Base-by-base conservation (phyloP, 768 basidiomycete genomes). In the Termitomyces sp. region DNA sequence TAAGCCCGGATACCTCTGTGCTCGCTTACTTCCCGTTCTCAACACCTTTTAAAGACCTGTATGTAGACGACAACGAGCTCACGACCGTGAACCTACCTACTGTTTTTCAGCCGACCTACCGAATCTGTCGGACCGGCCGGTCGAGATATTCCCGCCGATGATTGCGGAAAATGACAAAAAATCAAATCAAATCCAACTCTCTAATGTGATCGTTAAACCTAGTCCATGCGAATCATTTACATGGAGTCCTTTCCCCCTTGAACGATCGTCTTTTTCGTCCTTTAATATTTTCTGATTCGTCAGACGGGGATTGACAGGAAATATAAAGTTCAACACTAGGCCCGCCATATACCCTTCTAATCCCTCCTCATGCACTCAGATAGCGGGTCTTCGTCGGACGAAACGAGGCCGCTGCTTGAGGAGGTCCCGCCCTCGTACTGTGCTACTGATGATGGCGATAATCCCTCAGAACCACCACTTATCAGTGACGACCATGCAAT, bases 341-440 rank as follows among this genome's bases (percentile, higher is more conserved):
- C 59, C 56, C 58, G 50, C 54, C 46, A 51, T 55, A 53, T 46
- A 55, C 57, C 60, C 54, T 57, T 60, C 50, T 57, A 64, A 62
- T 65, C 62, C 67, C 69, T 67, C 67, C 67, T 73, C 67, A 80
- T 79, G 79, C 69, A 70, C 65, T 67, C 69, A 68, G 66, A 72
- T 64, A 70, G 76, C 58, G 69, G 75, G 68, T 70, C 70, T 65
- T 71, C 77, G 59, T 68, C 76, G 58, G 71, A 73, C 58, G 81
- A 84, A 69, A 77, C 82, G 46, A 76, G 73, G 56, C 79, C 85
- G 51, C 77, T 88, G 68, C 76, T 88, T 67, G 66, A 71, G 60
- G 73, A 77, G 60, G 68, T 68, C 55, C 74, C 75, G 46, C 68
- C 77, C 51, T 79, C 78, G 30, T 84, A 82, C 63, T 60, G 68